These are phyloP conservation scores for Kurtzmaniella quercitrusa DNA, from an alignment of 1,139 yeast genomes.

Conservation along the genomic window DNA sequence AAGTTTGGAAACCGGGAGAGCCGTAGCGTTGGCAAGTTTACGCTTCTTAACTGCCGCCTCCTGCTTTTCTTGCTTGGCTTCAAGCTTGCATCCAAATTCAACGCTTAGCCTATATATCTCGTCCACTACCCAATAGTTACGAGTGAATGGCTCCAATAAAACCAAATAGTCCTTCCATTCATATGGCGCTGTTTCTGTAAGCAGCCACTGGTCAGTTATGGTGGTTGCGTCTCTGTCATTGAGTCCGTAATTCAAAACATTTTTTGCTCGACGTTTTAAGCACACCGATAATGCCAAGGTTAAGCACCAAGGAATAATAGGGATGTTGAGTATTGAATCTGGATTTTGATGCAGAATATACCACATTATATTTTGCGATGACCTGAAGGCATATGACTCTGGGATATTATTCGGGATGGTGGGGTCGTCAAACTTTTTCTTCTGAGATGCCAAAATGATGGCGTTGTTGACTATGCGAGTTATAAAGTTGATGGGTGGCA, in stretches of 20 bases:
- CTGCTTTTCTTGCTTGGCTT: slow-evolving; percentile 8
- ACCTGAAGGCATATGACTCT: slow-evolving; percentile 18
- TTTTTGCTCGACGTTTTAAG: slow-evolving; percentile 14
- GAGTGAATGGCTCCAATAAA: slow-evolving; percentile 19
- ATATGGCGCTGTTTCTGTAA: background rate
- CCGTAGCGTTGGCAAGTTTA: background rate
- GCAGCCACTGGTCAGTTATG: background rate
- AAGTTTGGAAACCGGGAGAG: background rate
- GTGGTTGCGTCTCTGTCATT: background rate
- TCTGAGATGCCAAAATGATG: slow-evolving; percentile 24
- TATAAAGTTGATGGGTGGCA: slow-evolving; percentile 16
- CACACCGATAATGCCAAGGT: slow-evolving; percentile 19
- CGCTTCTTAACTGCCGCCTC: slow-evolving; percentile 7
- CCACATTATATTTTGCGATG: slow-evolving; percentile 26
- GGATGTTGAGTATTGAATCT: slow-evolving; percentile 21
- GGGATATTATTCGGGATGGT: slow-evolving; percentile 21
- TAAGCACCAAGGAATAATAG: slow-evolving; percentile 26
- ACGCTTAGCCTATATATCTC: slow-evolving; percentile 22
- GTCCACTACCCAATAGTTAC: slow-evolving; percentile 29
- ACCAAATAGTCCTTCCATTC: slow-evolving; percentile 18
- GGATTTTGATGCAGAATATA: slow-evolving; percentile 19
- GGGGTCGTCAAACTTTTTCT: slow-evolving; percentile 24
- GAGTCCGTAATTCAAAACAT: slow-evolving; percentile 1
- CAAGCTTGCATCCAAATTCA: slow-evolving; percentile 20
- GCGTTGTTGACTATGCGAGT: slow-evolving; percentile 25